A percentile compares a stretch with the other conserved stretches of the same genome.
These are phyloP conservation scores for Chlorella variabilis DNA, from an alignment of 163 green algal species.

Conservation along the genomic window DNA sequence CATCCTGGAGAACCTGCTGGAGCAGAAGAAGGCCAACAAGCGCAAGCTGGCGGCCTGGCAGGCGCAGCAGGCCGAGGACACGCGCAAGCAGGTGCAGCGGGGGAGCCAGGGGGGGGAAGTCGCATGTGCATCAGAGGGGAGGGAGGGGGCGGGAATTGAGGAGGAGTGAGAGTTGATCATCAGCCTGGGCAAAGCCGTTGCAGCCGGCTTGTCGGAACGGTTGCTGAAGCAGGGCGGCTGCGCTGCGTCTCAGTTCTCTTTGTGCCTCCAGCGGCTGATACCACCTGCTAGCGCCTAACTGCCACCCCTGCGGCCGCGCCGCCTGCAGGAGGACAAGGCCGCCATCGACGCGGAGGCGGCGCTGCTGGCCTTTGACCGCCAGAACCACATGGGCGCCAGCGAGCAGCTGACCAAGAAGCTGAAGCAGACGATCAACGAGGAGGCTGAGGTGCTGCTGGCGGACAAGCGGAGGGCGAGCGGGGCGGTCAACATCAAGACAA, in stretches of 20 bases:
- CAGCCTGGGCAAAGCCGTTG: no score
- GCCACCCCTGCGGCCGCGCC: background rate
- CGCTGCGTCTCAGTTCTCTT: no score
- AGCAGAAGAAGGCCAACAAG: constrained; percentile 96
- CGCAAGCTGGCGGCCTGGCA: constrained; percentile 82
- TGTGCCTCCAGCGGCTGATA: no score
- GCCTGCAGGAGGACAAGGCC: constrained; percentile 67
- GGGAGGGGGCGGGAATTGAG: no score
- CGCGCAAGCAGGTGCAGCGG: constrained; percentile 48
- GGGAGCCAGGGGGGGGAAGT: background rate
- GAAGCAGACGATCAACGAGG: constrained; percentile 53
- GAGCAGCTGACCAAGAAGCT: constrained; percentile 56
- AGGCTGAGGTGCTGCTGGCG: constrained; percentile 62
- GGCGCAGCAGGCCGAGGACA: constrained; percentile 66
- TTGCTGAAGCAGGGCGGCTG: no score
- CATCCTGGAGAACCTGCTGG: constrained; percentile 92
- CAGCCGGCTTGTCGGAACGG: no score
- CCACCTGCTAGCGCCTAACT: background rate
- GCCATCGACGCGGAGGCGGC: constrained; percentile 70
- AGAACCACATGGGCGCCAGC: constrained; percentile 88
- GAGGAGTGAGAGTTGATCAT: no score
- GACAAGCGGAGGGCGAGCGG: constrained; percentile 59
- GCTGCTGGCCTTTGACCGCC: constrained; percentile 90
- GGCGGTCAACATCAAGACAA: constrained; percentile 76
- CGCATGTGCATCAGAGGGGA: background rate